Evolutionary conservation across 2,329 filamentous ascomycete genomes (phyloP).

Genomic region (Microdochium paspali): DNA sequence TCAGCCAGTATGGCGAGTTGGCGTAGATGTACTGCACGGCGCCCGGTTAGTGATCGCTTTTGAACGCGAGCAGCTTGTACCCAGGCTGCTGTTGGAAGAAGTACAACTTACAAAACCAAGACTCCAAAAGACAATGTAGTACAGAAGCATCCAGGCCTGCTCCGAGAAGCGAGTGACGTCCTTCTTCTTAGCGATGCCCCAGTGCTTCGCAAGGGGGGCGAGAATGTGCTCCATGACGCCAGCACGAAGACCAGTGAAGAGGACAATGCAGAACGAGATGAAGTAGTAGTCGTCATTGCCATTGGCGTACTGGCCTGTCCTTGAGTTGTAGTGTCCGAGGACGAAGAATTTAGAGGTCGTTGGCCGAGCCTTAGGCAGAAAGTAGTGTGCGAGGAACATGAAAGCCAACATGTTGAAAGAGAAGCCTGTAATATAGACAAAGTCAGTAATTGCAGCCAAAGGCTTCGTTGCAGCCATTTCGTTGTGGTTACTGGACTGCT

Average conservation of each 20-base stretch:
- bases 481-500: conserved; percentile 1
- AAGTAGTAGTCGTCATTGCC: conserved; percentile 75
- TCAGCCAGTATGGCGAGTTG: conserved; percentile 68
- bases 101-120: conserved; percentile 63
- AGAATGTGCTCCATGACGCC: conserved; percentile 81
- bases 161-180: conserved; percentile 78
- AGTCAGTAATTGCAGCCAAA: neutral
- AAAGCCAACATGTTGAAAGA: conserved; percentile 79
- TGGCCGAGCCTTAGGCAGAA: conserved; percentile 69
- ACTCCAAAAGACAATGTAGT: conserved; percentile 74
- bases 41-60: conserved; percentile 1
- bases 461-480: too few relatives aligned
- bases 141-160: conserved; percentile 84
- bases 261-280: conserved; percentile 67
- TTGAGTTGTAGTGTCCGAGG: conserved; percentile 70
- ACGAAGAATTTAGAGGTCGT: conserved; percentile 84
- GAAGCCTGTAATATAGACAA: conserved; percentile 46
- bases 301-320: conserved; percentile 60
- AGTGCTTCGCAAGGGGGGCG: conserved; percentile 61
- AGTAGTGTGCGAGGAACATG: conserved; percentile 70
- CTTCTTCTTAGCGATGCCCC: conserved; percentile 70
- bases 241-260: conserved; percentile 81
- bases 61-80: neutral
- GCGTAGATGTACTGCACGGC: conserved; percentile 63
- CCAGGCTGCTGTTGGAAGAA: neutral